These are phyloP conservation scores for Geotrichum siamense DNA, from an alignment of 1,139 yeast genomes.

Conservation along the genomic window DNA sequence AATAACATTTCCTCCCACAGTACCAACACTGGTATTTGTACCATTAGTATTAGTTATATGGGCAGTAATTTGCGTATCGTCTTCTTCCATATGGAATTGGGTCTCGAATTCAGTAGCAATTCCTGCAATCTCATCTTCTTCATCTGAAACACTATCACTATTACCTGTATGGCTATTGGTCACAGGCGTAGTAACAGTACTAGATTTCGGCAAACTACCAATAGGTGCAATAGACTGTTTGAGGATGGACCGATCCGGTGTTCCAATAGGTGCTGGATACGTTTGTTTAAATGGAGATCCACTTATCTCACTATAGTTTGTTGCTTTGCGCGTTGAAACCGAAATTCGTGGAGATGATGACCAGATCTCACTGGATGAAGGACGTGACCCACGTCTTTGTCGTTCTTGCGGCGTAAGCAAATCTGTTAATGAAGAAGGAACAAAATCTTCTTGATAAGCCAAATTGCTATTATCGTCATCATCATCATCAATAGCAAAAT, in stretches of 20 bases:
- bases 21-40: no score
- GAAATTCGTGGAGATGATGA: constrained; percentile 14
- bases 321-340: constrained; percentile 5
- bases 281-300: constrained; percentile 14
- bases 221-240: constrained; percentile 2
- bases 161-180: background rate
- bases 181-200: constrained; percentile 6
- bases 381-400: constrained; percentile 56
- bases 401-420: constrained; percentile 73
- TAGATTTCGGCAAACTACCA: constrained; percentile 1
- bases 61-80: no score
- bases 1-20: no score
- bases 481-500: constrained; percentile 35
- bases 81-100: constrained; percentile 9
- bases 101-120: constrained; percentile 5
- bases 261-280: constrained; percentile 18
- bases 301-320: constrained; percentile 10
- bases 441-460: constrained; percentile 58
- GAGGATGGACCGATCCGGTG: constrained; percentile 15
- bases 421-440: constrained; percentile 68
- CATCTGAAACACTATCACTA: constrained; percentile 3
- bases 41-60: no score
- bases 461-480: constrained; percentile 36
- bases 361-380: constrained; percentile 24
- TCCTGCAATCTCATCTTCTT: constrained; percentile 2